A percentile compares a stretch with the other conserved stretches of the same genome.
phyloP scores from a whole-genome alignment of 1,139 yeast species.

The Hansenula lynferdii region DNA sequence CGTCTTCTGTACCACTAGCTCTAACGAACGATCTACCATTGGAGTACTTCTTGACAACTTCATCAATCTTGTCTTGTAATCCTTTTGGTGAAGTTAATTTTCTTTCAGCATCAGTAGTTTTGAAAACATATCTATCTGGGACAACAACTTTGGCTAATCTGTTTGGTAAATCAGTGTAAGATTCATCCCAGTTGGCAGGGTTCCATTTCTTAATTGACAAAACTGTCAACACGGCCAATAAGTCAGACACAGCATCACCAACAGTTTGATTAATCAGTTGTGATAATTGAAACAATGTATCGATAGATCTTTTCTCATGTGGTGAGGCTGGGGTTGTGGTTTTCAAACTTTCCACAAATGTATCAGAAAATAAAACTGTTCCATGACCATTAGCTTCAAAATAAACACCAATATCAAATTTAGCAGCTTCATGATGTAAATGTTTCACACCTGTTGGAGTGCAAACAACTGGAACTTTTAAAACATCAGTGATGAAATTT shows the following conservation, averaged over 20 bases:
- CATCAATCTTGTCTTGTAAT: conserved; percentile 70
- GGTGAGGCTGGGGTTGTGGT: conserved; percentile 23
- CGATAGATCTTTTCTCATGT: conserved; percentile 35
- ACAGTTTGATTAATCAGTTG: conserved; percentile 90
- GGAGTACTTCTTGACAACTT: conserved; percentile 47
- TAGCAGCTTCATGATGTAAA: conserved; percentile 83
- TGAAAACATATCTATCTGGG: conserved; percentile 71
- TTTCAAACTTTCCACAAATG: conserved; percentile 41
- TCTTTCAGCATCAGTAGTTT: conserved; percentile 90
- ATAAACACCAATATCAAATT: conserved; percentile 86
- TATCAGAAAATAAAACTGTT: conserved; percentile 75
- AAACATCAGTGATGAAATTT: conserved; percentile 52
- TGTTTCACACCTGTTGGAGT: conserved; percentile 97
- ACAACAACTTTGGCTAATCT: conserved; percentile 76
- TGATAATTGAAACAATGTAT: conserved; percentile 51
- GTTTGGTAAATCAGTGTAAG: conserved; percentile 85
- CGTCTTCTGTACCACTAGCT: conserved; percentile 98
- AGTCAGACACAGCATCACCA: conserved; percentile 93
- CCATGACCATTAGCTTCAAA: conserved; percentile 99
- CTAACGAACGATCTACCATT: conserved; percentile 88
- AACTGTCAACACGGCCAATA: conserved; percentile 70
- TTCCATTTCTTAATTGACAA: conserved; percentile 49
- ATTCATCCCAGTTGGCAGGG: conserved; percentile 71
- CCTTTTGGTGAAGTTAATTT: conserved; percentile 72
- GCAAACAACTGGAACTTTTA: conserved; percentile 77